Evolutionary conservation across 306 rosid species (phyloP), one percentile per base, ranked within the genome.

Genomic region (Pueraria montana): DNA sequence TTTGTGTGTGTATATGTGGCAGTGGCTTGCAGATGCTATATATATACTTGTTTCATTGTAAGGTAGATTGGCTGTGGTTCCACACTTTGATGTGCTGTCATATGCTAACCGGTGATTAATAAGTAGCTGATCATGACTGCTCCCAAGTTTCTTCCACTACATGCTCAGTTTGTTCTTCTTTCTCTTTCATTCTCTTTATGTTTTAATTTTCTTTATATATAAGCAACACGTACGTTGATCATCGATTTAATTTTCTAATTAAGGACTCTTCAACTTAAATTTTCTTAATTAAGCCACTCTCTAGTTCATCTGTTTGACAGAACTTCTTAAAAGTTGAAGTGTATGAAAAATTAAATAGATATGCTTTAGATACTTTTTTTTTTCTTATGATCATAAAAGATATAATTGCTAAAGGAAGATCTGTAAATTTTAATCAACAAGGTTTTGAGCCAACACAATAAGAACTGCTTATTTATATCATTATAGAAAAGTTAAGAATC

Each of bases 101-200:
- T 21, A 52, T 1, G 67, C 42, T 36, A 49, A 5, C 43, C 8
- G 68, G 40, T 5, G 56, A 66, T 78, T 67, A 46, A 17, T 50
- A 30, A 23, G 38, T 36, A 67, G 34, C 26, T 53, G 67, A 55
- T 55, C 70, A 79, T 69, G 77, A 38, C 69, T 68, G 46, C 24
- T 43, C 30, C 5, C 23, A 40, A 55, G 23, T 24, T 40, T 27
- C 69, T 48, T 16, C 24, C 53, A 21, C 10, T n/a, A 67, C 75
- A 78, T 63, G 53, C 64, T 13, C 21, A 5, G 8, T 58, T 58
- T 59, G 66, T 11, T 59, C 8, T 61, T 26, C 40, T 61, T 26
- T 13, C 40, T 59, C 66, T 59, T 23, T 59, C 6, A 59, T 34
- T 10, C 50, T 59, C 3, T 26, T 4, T 38, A 17, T 8, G 14